A percentile compares a stretch with the other conserved stretches of the same genome.
Evolutionary conservation across 352 stramenopile genomes (phyloP).

Genomic region (Globisporangium acanthophoron): DNA sequence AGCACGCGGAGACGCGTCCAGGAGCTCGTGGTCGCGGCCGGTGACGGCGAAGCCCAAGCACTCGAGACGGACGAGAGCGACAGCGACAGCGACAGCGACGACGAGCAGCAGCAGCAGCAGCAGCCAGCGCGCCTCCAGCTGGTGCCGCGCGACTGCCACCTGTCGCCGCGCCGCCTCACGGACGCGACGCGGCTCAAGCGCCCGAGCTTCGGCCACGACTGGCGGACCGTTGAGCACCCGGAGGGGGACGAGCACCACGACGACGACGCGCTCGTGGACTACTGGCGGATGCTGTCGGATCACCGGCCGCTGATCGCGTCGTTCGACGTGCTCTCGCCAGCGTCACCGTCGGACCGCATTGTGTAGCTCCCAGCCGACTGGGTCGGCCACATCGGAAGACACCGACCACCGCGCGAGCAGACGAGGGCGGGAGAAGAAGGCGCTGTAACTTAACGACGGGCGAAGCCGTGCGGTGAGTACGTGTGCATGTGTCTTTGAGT

Average conservation of each 20-base stretch:
- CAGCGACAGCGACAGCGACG: not conserved
- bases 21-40: not conserved
- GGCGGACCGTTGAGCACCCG: slow-evolving; percentile 36
- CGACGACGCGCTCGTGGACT: slow-evolving; percentile 67
- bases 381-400: too few relatives aligned
- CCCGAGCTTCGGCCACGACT: slow-evolving; percentile 72
- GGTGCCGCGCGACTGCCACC: slow-evolving; percentile 42
- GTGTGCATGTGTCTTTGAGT: not conserved
- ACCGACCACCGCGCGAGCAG: too few relatives aligned
- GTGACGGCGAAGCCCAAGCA: not conserved
- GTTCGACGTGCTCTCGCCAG: slow-evolving; percentile 36
- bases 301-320: slow-evolving; percentile 59
- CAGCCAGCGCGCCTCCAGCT: slow-evolving; percentile 34
- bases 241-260: slow-evolving; percentile 37
- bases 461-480: not conserved
- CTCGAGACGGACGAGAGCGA: slow-evolving; percentile 1
- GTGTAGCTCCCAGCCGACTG: not conserved
- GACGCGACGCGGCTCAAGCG: slow-evolving; percentile 70
- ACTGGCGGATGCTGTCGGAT: slow-evolving; percentile 81
- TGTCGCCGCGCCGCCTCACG: slow-evolving; percentile 56
- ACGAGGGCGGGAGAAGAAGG: not conserved
- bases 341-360: not conserved
- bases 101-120: not conserved
- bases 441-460: slow-evolving; percentile 1
- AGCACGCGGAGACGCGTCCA: slow-evolving; percentile 7